Evolutionary conservation across 306 rosid genomes (phyloP), one percentile per base, ranked within the genome.

Genomic region (Cicer cuneatum): DNA sequence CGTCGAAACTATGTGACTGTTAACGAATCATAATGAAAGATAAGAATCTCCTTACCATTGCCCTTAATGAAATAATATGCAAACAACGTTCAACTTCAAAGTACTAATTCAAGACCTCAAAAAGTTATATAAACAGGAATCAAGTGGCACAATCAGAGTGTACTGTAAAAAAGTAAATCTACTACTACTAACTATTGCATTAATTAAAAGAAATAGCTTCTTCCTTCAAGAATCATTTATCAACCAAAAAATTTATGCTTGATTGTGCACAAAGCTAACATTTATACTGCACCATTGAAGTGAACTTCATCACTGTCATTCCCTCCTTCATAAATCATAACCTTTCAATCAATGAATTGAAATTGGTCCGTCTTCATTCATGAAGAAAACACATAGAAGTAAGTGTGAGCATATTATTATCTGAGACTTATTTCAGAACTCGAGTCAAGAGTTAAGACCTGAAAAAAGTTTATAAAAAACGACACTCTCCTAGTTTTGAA

Each of bases 41-140:
- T 19, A 13, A 29, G 51, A 38, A 47, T 65, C 46, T 74, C 64
- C 61, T 18, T 49, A 78, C 61, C 69, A 64, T 35, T 16, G 49
- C 33, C 8, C 8, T 48, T n/a, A 48, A n/a, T 8, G 7, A 13
- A 48, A 5, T 48, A 48, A 7, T 39, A 39, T 40, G 48, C 69
- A 39, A 63, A 39, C 14, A 39, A 14, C 33, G 14, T 63, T 63
- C 49, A 8, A 39, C n/a, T 63, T 63, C 49, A 8, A 39, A 40
- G 49, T 63, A 15, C 40, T 15, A 8, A 35, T 13, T 60, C 45
- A 29, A 35, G 43, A 12, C 45, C 66, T 35, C 42, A 35, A 60
- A 11, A 18, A 10, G 21, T 60, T 43, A 60, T 35, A 60, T 35
- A 35, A 35, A 60, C 66, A 35, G 18, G 7, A 60, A 60, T 35